Percentiles rank a stretch among this genome's conserved stretches.
Evolutionary conservation across 306 rosid species (phyloP).

Genomic region (Abrus precatorius): DNA sequence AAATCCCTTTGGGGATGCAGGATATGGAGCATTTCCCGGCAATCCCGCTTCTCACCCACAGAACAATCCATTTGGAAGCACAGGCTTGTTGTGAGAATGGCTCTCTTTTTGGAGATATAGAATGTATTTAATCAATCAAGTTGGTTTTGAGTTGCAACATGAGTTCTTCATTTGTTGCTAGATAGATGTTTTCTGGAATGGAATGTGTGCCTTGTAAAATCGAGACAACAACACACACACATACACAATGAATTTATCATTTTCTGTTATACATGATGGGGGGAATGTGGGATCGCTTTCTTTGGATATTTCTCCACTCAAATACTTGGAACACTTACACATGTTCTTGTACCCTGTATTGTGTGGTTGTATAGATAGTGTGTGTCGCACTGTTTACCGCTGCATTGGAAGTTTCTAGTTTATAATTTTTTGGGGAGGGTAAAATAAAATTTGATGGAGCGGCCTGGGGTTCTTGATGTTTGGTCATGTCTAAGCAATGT

Average conservation of each 20-base stretch:
- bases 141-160: slow-evolving; percentile 60
- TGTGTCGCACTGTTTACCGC: slow-evolving; percentile 13
- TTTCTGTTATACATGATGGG: slow-evolving; percentile 45
- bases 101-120: slow-evolving; percentile 32
- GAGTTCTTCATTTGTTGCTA: slow-evolving; percentile 53
- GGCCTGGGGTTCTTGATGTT: background rate
- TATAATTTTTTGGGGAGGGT: background rate
- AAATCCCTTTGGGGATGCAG: slow-evolving; percentile 91
- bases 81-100: slow-evolving; percentile 73
- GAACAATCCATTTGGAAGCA: slow-evolving; percentile 92
- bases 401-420: background rate
- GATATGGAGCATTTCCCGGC: slow-evolving; percentile 76
- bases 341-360: slow-evolving; percentile 26
- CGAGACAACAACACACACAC: slow-evolving; percentile 31
- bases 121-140: slow-evolving; percentile 48
- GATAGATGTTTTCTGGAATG: slow-evolving; percentile 56
- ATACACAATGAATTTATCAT: slow-evolving; percentile 50
- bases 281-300: slow-evolving; percentile 43
- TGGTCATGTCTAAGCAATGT: background rate
- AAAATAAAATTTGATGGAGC: background rate
- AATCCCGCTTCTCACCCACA: slow-evolving; percentile 71
- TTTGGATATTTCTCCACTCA: slow-evolving; percentile 20
- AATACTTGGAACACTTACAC: slow-evolving; percentile 33
- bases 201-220: slow-evolving; percentile 56
- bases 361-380: slow-evolving; percentile 29